Evolutionary conservation across 768 basidiomycete species (phyloP).

Genomic region (Mrakia blollopis): DNA sequence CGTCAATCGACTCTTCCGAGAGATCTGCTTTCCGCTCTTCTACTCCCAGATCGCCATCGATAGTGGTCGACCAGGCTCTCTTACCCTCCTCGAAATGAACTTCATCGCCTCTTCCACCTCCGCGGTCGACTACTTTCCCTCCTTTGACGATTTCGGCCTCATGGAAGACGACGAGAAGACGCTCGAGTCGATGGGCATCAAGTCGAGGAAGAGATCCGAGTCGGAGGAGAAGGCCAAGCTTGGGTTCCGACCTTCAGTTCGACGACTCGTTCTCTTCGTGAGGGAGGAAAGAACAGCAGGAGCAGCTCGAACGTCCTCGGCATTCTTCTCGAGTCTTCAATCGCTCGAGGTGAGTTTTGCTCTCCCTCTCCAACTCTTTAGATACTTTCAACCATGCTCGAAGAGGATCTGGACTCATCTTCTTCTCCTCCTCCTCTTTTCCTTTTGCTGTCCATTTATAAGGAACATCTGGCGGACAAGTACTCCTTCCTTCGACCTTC

Average conservation of each 20-base stretch:
- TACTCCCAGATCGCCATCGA: background rate
- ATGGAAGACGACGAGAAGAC: background rate
- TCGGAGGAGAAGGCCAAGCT: background rate
- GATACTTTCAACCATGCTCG: too few species aligned
- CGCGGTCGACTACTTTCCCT: background rate
- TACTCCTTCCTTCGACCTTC: constrained; percentile 5
- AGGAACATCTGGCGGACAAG: background rate
- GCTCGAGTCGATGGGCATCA: background rate
- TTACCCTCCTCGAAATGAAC: constrained; percentile 10
- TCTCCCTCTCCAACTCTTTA: too few species aligned
- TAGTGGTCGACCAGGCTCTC: background rate
- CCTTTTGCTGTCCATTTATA: too few species aligned
- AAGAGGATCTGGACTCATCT: too few species aligned
- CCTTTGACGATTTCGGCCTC: background rate
- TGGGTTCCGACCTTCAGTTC: background rate
- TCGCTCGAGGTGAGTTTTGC: background rate
- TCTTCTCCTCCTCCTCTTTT: too few species aligned
- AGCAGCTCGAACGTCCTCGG: background rate
- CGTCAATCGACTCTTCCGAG: constrained; percentile 2
- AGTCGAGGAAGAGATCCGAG: background rate
- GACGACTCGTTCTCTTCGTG: background rate
- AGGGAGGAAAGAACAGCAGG: background rate
- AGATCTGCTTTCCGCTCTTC: background rate
- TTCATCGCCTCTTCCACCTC: background rate
- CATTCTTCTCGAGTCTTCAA: background rate